These are phyloP conservation scores for Tilletia caries DNA, from an alignment of 1,284 basidiomycete species.

Conservation along the genomic window DNA sequence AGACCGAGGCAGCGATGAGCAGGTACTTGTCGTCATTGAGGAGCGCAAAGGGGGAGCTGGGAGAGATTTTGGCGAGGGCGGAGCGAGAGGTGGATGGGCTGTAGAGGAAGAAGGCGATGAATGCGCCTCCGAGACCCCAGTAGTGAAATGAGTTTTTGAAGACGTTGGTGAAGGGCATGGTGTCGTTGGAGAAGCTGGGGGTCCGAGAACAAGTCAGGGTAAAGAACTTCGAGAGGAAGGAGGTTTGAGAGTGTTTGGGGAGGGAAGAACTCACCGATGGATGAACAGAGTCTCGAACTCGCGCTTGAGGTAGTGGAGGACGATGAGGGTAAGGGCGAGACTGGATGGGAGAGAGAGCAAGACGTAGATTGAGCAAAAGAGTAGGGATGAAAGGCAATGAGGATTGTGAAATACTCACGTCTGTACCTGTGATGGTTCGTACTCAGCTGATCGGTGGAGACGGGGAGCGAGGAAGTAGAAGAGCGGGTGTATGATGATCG, in stretches of 20 bases:
- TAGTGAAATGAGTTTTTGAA: conserved; percentile 67
- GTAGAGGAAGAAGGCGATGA: conserved; percentile 31
- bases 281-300: conserved; percentile 86
- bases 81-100: conserved; percentile 64
- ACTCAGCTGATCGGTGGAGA: conserved; percentile 65
- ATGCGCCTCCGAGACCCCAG: conserved; percentile 70
- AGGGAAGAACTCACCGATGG: conserved; percentile 10
- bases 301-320: conserved; percentile 86
- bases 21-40: conserved; percentile 69
- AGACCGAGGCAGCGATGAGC: conserved; percentile 66
- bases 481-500: conserved; percentile 84
- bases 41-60: conserved; percentile 63
- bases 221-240: conserved; percentile 2
- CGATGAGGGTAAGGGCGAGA: conserved; percentile 71
- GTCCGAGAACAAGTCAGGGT: conserved; percentile 58
- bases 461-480: conserved; percentile 70
- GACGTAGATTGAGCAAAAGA: neutral
- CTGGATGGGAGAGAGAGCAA: conserved; percentile 56
- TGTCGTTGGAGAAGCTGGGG: conserved; percentile 85
- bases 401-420: conserved; percentile 57
- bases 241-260: no score
- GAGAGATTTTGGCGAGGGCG: conserved; percentile 70
- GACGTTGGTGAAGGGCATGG: conserved; percentile 83
- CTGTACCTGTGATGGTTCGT: conserved; percentile 74
- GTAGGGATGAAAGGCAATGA: neutral